Base-by-base conservation (phyloP, 768 basidiomycete genomes). In the Leucosporidium creatinivorum region DNA sequence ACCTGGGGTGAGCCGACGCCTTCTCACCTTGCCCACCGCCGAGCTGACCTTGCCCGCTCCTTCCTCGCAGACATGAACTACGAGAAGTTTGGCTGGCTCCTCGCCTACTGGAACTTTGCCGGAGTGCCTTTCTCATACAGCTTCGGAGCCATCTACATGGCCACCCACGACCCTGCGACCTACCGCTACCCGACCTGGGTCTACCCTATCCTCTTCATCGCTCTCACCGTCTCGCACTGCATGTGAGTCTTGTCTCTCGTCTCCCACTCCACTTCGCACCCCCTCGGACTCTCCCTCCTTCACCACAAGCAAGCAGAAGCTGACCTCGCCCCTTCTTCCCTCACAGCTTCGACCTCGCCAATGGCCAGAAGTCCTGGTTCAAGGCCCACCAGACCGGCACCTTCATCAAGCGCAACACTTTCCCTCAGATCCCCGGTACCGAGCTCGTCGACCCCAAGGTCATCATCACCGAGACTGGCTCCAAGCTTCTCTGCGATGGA, bases 141-240 rank as follows among this genome's bases (percentile, higher is more conserved):
- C 72, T 99, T 97, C 82, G 93, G 94, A 17, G 89, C 93, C 61
- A 87, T 99, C 61, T 97, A 93, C 82, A 97, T 99, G 90, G 88
- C 90, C n/a, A 87, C 90, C 6, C 89, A 91, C 78, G 86, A 96
- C 67, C 90, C 93, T 3, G 84, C 85, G 23, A 85, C 84, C 68
- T 98, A 98, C 81, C 84, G 82, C 49, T 97, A 93, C 83, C 87
- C 91, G 8, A 89, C 87, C 7, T 82, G 82, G 26, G 84, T 83
- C 13, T 88, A 91, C 68, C 80, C 91, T 64, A 73, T 85, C 60
- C 82, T 97, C 68, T 93, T 87, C 78, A 78, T 83, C 28, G 87
- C 86, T 21, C 83, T 97, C 56, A 81, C 92, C 54, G 86, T 85
- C 13, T 89, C 91, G 10, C 93, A 98, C 80, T 93, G 84, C 76